Conservation (phyloP, 371 early-diverging fungal species). For the Apophysomyces trapeziformis region DNA sequence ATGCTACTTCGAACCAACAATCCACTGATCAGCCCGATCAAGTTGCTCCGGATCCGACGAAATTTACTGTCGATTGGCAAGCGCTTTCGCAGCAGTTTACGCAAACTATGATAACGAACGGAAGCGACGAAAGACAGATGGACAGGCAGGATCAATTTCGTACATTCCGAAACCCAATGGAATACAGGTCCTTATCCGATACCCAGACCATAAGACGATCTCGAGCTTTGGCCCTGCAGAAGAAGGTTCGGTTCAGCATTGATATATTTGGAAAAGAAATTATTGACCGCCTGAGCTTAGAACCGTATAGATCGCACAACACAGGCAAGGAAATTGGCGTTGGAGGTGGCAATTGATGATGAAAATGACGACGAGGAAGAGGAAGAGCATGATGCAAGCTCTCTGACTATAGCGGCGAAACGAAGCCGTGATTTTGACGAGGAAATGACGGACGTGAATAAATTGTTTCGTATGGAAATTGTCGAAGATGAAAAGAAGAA, state of each 20-base stretch:
- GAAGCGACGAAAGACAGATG: background rate
- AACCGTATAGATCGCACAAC: constrained; percentile 24
- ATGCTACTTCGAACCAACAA: background rate
- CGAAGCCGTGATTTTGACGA: constrained; percentile 28
- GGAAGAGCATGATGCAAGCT: constrained; percentile 1
- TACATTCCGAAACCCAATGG: background rate
- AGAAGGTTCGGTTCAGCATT: constrained; percentile 11
- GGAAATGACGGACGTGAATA: constrained; percentile 23
- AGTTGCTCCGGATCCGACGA: background rate
- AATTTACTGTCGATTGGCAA: background rate
- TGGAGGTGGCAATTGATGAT: constrained; percentile 12
- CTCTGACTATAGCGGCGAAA: background rate
- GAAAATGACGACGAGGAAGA: constrained; percentile 19
- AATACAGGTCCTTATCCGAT: constrained; percentile 19
- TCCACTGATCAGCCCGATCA: background rate
- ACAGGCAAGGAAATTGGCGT: constrained; percentile 27
- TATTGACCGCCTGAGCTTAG: constrained; percentile 8
- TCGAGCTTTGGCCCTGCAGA: constrained; percentile 34
- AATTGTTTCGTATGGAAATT: constrained; percentile 1
- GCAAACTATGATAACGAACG: background rate
- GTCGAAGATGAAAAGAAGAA: constrained; percentile 20
- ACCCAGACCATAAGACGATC: constrained; percentile 32
- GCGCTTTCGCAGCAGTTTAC: background rate
- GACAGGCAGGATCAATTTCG: constrained; percentile 1
- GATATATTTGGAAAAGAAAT: background rate